Base-by-base conservation (phyloP, 306 rosid species). In the Crotalaria pallida region DNA sequence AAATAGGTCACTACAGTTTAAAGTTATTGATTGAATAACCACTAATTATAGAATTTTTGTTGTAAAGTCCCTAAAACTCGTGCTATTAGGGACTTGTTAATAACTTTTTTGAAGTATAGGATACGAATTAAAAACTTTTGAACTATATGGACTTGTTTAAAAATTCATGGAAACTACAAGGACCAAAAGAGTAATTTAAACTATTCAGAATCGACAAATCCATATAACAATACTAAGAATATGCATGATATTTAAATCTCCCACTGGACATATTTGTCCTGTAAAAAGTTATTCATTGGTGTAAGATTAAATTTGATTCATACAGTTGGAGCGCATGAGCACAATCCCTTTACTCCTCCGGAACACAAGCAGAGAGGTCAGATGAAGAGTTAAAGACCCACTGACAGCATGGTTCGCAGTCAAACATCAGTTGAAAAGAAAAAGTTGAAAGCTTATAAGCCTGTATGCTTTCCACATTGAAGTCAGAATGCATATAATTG, bases 181-280 rank as follows among this genome's bases (percentile, higher is more conserved):
- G 36, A 31, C 36, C 36, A 31, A 31, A 31, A 31, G 5, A 31
- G 36, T 6, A 31, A 31, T 31, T 31, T 31, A 31, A 31, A 6
- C 34, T 31, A 31, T 31, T 31, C 36, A 31, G 6, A 69, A 80
- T 61, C 64, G 38, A 47, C 44, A 61, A 68, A 17, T n/a, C 66
- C 60, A 19, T 36, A 24, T 17, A 61, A 18, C 29, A 17, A 71
- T 63, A 50, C 45, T 44, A 57, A 57, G 61, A 57, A 75, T 23
- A 27, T 51, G 23, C 16, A 23, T 23, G 67, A 66, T 44, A 33
- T 57, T 19, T 31, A 56, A 45, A 61, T 17, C 22, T 31, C 33
- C 57, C 34, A 15, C 12, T 34, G 27, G 53, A 75, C 58, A 57
- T 45, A 23, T 58, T 27, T 75, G 27, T 56, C 61, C 65, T 22